These are phyloP conservation scores for Didymellaceae sp. DNA, from an alignment of 2,329 filamentous ascomycete genomes.

Conservation along the genomic window DNA sequence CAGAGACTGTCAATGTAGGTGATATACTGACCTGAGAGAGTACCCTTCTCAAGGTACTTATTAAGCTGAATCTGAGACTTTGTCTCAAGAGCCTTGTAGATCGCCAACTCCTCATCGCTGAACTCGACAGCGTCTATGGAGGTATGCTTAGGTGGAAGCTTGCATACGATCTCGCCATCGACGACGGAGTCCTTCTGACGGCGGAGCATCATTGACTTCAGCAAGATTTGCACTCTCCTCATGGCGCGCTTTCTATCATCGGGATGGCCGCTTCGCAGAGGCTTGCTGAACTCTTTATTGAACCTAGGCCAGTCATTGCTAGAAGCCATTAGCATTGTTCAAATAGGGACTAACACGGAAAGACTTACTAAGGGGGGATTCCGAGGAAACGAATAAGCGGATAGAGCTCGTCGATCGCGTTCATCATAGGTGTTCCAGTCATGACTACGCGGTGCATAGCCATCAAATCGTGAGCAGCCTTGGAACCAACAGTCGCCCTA, in stretches of 20 bases:
- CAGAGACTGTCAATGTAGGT: neutral
- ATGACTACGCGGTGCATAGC: slow-evolving; percentile 74
- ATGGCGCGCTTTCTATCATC: slow-evolving; percentile 60
- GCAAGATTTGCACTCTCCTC: slow-evolving; percentile 72
- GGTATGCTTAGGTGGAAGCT: slow-evolving; percentile 70
- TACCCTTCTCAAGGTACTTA: slow-evolving; percentile 73
- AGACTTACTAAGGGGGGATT: slow-evolving; percentile 67
- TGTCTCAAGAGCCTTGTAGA: slow-evolving; percentile 71
- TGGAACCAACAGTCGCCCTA: slow-evolving; percentile 65
- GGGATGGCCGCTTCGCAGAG: slow-evolving; percentile 52
- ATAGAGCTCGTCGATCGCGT: slow-evolving; percentile 77
- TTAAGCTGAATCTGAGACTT: slow-evolving; percentile 75
- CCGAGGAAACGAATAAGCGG: slow-evolving; percentile 78
- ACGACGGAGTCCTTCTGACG: slow-evolving; percentile 81
- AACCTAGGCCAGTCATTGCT: slow-evolving; percentile 66
- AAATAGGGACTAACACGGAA: neutral
- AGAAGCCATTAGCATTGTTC: neutral
- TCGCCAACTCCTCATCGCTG: slow-evolving; percentile 66
- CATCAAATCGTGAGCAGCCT: slow-evolving; percentile 65
- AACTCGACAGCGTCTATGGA: slow-evolving; percentile 69
- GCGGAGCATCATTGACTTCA: slow-evolving; percentile 82
- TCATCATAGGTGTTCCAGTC: slow-evolving; percentile 90
- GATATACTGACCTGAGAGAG: slow-evolving; percentile 60
- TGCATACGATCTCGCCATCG: slow-evolving; percentile 78
- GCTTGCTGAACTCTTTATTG: slow-evolving; percentile 60